Conservation (phyloP, 306 rosid genomes). For the Sphenostylis stenocarpa region DNA sequence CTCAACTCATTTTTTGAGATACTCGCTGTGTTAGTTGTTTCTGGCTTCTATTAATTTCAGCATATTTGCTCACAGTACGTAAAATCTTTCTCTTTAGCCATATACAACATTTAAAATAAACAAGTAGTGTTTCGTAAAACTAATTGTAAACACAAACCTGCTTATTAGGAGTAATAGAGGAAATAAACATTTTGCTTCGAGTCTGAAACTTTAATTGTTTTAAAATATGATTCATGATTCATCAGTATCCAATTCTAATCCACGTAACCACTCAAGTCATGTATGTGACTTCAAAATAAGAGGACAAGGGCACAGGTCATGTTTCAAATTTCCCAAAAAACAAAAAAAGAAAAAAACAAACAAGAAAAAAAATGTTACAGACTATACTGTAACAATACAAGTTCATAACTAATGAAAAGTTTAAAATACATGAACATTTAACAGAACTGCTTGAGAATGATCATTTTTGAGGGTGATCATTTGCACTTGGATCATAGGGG, state of each 20-base stretch:
- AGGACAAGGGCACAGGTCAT: conserved; percentile 5
- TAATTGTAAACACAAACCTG: not conserved
- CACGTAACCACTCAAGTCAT: not conserved
- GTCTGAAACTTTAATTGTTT: not conserved
- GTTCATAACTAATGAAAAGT: not conserved
- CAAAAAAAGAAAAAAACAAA: too few species aligned
- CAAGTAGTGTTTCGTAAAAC: not conserved
- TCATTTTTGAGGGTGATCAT: not conserved
- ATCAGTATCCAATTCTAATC: not conserved
- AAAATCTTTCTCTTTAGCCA: not conserved
- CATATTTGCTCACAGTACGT: too few species aligned
- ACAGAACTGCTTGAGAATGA: not conserved
- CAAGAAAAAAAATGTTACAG: not conserved
- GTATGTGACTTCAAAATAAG: not conserved
- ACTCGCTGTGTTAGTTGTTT: too few species aligned
- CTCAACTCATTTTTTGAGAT: too few species aligned
- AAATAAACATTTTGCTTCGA: not conserved
- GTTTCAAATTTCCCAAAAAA: not conserved
- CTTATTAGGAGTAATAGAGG: not conserved
- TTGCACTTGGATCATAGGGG: not conserved
- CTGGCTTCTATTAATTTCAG: too few species aligned
- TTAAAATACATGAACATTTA: not conserved
- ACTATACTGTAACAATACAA: not conserved
- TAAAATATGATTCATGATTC: not conserved
- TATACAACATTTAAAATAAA: not conserved